Conservation (phyloP, 768 basidiomycete species). For the Kockovaella imperatae region DNA sequence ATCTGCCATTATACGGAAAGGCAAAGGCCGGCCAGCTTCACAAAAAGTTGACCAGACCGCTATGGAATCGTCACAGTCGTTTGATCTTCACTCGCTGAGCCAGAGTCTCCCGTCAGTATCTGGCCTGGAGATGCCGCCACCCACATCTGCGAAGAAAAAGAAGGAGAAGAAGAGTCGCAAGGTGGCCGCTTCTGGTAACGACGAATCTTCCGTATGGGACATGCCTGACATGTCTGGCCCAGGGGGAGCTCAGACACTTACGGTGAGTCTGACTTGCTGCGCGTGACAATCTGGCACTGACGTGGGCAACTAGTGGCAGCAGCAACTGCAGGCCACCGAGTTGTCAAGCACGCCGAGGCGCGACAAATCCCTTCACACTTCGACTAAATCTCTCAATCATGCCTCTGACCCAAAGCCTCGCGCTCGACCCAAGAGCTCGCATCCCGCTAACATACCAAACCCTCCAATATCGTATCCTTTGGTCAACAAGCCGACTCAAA, state of each 20-base stretch:
- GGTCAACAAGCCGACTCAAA: background rate
- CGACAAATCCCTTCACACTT: background rate
- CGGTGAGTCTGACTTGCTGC: constrained; percentile 14
- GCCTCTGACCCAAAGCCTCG: background rate
- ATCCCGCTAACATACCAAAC: background rate
- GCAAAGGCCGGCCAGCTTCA: no score
- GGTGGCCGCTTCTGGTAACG: constrained; percentile 7
- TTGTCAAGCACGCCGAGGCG: no score
- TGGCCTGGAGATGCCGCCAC: background rate
- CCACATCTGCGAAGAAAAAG: background rate
- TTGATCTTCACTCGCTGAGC: background rate
- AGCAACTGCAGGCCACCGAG: constrained; percentile 12
- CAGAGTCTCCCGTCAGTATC: constrained; percentile 1
- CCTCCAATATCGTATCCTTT: background rate
- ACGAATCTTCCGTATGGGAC: constrained; percentile 33
- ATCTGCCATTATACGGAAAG: no score
- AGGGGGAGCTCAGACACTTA: constrained; percentile 14
- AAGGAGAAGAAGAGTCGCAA: constrained; percentile 8
- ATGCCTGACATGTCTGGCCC: constrained; percentile 20
- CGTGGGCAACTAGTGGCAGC: constrained; percentile 32
- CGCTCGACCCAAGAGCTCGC: constrained; percentile 1
- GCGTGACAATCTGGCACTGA: background rate
- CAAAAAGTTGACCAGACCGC: background rate
- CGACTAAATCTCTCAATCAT: constrained; percentile 1
- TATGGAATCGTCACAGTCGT: background rate